Evolutionary conservation across 2,329 filamentous ascomycete species (phyloP), one percentile per base, ranked within the genome.

Genomic region (Verticillium longisporum): DNA sequence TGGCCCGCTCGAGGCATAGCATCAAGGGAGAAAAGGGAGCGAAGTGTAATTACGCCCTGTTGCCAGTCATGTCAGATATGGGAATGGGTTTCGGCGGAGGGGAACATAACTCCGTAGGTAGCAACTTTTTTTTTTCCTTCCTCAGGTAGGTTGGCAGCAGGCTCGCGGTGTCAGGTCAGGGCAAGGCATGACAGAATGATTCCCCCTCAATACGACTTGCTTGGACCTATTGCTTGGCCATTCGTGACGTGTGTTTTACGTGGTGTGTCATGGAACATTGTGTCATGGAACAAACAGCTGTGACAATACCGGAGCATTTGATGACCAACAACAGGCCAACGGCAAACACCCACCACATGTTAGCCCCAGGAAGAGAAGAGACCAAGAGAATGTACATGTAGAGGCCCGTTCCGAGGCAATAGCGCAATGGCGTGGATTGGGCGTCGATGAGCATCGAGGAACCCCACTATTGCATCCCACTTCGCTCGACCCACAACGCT

Each of bases 391-490:
- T 31, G 26, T 31, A 31, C 26, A 31, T 31, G 26, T 31, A 21
- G 45, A n/a, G 45, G 18, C 9, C n/a, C 18, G 18, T 21, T 53
- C 45, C 45, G 45, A 53, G 45, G 45, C 7, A 21, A 18, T 36
- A 18, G 10, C n/a, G 45, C 5, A 11, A 53, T 53, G 45, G 45
- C 45, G 45, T 53, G 45, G 45, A 53, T 53, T 26, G 45, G 45
- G 45, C 45, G 45, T 14, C 38, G 56, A 58, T 33, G 56, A 58
- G 56, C 56, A 38, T 21, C 38, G 33, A 60, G 59, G 21, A 57
- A 61, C 61, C 62, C 63, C 63, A 61, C 61, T 62, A 61, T 61
- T 61, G 59, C 53, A 61, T 58, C 56, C 34, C 45, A 33, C 55
- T 33, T 33, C 34, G 34, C 34, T 36, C 13, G 34, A 36, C 34